phyloP scores from a whole-genome alignment of 2,329 filamentous ascomycete genomes.

The Ceratocystis huliohia region DNA sequence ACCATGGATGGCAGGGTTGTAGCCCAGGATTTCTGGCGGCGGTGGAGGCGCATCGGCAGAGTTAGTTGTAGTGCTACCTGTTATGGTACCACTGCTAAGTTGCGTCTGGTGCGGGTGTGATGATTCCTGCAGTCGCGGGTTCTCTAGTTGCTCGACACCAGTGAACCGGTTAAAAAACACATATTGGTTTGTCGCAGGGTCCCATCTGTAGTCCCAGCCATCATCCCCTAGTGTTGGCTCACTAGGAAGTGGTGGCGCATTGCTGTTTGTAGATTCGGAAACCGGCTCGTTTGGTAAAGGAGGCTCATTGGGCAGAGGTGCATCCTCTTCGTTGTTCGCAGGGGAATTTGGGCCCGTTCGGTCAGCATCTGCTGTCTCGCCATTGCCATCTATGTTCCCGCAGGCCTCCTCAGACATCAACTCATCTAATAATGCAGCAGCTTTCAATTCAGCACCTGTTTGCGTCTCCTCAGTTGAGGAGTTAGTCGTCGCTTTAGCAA shows the following conservation, averaged over 20 bases:
- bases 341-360: slow-evolving; percentile 7
- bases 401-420: background rate
- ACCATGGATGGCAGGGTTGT: slow-evolving; percentile 92
- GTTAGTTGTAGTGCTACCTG: slow-evolving; percentile 26
- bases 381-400: background rate
- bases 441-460: slow-evolving; percentile 7
- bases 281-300: slow-evolving; percentile 20
- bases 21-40: slow-evolving; percentile 40
- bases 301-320: background rate
- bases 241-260: slow-evolving; percentile 32
- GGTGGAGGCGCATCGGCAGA: slow-evolving; percentile 20
- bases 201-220: slow-evolving; percentile 76
- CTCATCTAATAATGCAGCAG: slow-evolving; percentile 14
- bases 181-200: slow-evolving; percentile 52
- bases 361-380: background rate
- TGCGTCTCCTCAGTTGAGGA: slow-evolving; percentile 3
- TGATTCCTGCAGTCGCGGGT: slow-evolving; percentile 55
- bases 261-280: slow-evolving; percentile 11
- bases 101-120: background rate
- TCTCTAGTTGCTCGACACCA: slow-evolving; percentile 66
- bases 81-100: slow-evolving; percentile 24
- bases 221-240: slow-evolving; percentile 45
- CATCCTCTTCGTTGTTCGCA: slow-evolving; percentile 12
- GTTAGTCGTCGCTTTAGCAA: background rate
- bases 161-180: slow-evolving; percentile 82